These are phyloP conservation scores for Cyberlindnera galapagoensis DNA, from an alignment of 805 yeast species.

Conservation along the genomic window DNA sequence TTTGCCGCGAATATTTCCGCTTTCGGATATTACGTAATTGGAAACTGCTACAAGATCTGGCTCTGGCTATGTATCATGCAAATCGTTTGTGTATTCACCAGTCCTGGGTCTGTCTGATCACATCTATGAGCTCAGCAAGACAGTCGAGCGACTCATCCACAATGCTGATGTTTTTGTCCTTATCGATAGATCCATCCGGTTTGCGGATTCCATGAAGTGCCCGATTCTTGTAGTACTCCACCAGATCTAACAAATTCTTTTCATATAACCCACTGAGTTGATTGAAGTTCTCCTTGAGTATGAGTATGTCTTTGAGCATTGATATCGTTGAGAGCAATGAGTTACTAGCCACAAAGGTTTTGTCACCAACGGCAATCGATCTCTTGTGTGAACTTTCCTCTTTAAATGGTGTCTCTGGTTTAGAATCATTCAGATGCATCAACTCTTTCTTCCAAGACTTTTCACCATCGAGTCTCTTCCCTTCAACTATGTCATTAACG, in stretches of 20 bases:
- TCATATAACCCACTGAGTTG: constrained; percentile 33
- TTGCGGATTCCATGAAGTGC: constrained; percentile 23
- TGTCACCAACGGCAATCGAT: constrained; percentile 43
- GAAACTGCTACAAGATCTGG: no score
- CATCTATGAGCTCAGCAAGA: constrained; percentile 28
- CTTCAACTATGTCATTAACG: constrained; percentile 44
- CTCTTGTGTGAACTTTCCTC: constrained; percentile 28
- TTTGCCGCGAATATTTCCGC: no score
- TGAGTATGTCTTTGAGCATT: constrained; percentile 45
- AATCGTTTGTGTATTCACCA: constrained; percentile 3
- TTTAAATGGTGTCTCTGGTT: neutral
- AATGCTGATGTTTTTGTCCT: constrained; percentile 31
- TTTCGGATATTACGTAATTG: no score
- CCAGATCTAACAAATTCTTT: constrained; percentile 35
- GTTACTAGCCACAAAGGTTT: constrained; percentile 53
- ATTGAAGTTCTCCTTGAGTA: constrained; percentile 52
- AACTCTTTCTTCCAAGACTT: constrained; percentile 39
- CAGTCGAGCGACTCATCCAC: constrained; percentile 38
- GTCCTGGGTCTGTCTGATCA: constrained; percentile 8
- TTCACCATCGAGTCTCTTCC: constrained; percentile 40
- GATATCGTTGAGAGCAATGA: constrained; percentile 35
- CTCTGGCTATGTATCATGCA: no score
- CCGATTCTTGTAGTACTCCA: constrained; percentile 47
- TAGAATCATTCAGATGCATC: constrained; percentile 16
- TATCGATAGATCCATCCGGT: constrained; percentile 16